Conservation (phyloP, 2,329 filamentous ascomycete species). For the Penicillium sp. region DNA sequence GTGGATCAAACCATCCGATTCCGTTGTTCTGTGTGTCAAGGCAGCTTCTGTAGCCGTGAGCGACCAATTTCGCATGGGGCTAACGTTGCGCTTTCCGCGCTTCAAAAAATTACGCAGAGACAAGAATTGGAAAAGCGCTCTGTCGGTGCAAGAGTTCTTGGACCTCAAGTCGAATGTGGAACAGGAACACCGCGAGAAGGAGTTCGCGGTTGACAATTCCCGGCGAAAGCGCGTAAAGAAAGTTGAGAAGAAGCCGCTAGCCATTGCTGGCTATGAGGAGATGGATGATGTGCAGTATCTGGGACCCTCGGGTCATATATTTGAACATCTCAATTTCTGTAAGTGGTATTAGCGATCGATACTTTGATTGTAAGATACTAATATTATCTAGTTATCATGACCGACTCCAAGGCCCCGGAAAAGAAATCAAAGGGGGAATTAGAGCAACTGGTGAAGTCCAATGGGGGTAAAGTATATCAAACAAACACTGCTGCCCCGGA, state of each 20-base stretch:
- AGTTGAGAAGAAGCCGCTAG: constrained; percentile 62
- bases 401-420: constrained; percentile 65
- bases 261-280: constrained; percentile 68
- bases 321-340: constrained; percentile 75
- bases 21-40: constrained; percentile 83
- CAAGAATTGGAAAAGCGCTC: constrained; percentile 74
- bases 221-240: constrained; percentile 63
- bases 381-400: constrained; percentile 59
- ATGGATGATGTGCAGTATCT: constrained; percentile 52
- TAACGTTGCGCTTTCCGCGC: constrained; percentile 85
- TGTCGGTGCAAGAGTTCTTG: constrained; percentile 75
- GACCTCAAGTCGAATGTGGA: constrained; percentile 67
- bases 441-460: constrained; percentile 74
- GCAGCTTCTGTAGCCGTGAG: constrained; percentile 73
- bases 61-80: constrained; percentile 70
- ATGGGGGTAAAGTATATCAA: constrained; percentile 78
- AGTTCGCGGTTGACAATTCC: constrained; percentile 68
- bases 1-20: constrained; percentile 89
- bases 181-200: constrained; percentile 66
- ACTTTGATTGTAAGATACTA: constrained; percentile 8
- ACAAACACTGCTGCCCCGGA: constrained; percentile 60
- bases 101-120: constrained; percentile 81
- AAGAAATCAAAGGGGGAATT: constrained; percentile 77
- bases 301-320: constrained; percentile 62
- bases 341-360: constrained; percentile 12